These are phyloP conservation scores for Cryptococcus sp. DNA, from an alignment of 1,284 basidiomycete species.

Conservation along the genomic window DNA sequence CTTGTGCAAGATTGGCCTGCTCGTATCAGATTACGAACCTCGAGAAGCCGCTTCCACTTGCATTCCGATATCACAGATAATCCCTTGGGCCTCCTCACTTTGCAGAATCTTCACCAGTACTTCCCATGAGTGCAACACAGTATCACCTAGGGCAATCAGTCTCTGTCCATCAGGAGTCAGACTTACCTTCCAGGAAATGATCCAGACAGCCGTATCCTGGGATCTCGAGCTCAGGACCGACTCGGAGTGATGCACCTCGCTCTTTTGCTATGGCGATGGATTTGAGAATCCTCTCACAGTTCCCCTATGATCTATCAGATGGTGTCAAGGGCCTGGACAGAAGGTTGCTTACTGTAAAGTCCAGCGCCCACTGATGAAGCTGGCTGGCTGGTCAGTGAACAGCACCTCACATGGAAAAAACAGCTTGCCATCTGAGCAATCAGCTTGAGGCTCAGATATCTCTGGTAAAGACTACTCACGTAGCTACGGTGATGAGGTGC, in stretches of 20 bases:
- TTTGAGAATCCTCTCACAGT: slow-evolving; percentile 80
- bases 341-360: slow-evolving; percentile 21
- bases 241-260: slow-evolving; percentile 82
- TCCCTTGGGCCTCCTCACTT: slow-evolving; percentile 69
- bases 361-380: slow-evolving; percentile 31
- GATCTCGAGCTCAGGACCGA: slow-evolving; percentile 99
- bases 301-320: slow-evolving; percentile 59
- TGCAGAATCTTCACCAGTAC: slow-evolving; percentile 78
- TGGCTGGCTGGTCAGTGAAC: slow-evolving; percentile 11
- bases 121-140: slow-evolving; percentile 93
- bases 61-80: slow-evolving; percentile 94
- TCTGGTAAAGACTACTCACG: slow-evolving; percentile 24
- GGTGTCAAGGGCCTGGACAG: neutral
- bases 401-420: no score
- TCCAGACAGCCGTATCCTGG: slow-evolving; percentile 94
- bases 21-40: neutral
- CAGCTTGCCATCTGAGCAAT: no score
- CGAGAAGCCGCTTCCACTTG: slow-evolving; percentile 47
- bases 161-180: neutral
- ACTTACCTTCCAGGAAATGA: slow-evolving; percentile 58
- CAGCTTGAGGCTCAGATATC: no score
- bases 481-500: slow-evolving; percentile 49
- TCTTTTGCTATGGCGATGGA: slow-evolving; percentile 86
- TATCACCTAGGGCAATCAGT: slow-evolving; percentile 63
- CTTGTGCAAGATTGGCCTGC: slow-evolving; percentile 91